phyloP scores from a whole-genome alignment of 2,329 filamentous ascomycete genomes.

The Hymenoscyphus albidus region DNA sequence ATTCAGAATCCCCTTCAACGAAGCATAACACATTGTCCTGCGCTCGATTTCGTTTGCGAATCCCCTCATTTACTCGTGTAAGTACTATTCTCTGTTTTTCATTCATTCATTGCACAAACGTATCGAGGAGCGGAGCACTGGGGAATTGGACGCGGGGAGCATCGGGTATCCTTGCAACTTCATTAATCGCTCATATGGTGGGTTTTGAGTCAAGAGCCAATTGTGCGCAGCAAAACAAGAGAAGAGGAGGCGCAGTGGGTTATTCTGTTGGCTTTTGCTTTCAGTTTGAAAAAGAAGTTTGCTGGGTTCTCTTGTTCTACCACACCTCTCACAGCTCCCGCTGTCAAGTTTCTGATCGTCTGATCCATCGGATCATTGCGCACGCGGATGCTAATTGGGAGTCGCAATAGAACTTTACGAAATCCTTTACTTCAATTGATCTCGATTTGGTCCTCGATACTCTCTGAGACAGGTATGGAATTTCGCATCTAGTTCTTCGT shows the following conservation, averaged over 20 bases:
- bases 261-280: background rate
- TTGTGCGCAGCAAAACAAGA: background rate
- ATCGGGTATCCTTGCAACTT: background rate
- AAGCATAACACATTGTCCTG: background rate
- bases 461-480: background rate
- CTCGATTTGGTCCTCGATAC: background rate
- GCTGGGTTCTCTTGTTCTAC: background rate
- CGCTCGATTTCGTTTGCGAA: background rate
- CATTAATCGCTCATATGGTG: background rate
- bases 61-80: background rate
- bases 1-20: background rate
- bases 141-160: background rate
- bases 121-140: background rate
- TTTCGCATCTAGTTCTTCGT: background rate
- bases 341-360: background rate
- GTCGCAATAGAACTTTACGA: background rate
- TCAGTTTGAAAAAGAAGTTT: background rate
- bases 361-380: background rate
- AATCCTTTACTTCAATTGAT: background rate
- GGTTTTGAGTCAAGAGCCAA: background rate
- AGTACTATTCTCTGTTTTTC: background rate
- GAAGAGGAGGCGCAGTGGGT: background rate
- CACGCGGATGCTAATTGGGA: background rate
- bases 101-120: background rate
- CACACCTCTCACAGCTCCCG: background rate